A percentile compares a stretch with the other conserved stretches of the same genome.
Evolutionary conservation across 495 filamentous ascomycete genomes (phyloP).

Genomic region (Venustampulla echinocandica): DNA sequence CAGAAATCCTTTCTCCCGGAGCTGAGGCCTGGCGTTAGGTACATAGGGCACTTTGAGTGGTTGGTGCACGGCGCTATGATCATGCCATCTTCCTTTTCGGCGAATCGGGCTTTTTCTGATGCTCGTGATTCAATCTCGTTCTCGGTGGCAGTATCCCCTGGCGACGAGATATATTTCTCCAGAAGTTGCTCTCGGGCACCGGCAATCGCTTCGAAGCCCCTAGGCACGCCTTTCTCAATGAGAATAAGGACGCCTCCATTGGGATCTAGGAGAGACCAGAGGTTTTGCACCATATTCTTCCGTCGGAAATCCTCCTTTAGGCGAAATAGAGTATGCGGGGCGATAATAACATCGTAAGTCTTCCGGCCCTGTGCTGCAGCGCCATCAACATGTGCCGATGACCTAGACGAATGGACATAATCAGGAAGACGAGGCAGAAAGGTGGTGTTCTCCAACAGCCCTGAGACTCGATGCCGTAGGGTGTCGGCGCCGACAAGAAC

Average conservation of each 20-base stretch:
- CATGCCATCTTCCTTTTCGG: slow-evolving; percentile 66
- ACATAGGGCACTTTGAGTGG: slow-evolving; percentile 84
- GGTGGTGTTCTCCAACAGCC: slow-evolving; percentile 75
- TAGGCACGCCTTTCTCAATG: slow-evolving; percentile 83
- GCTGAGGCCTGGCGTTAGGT: slow-evolving; percentile 54
- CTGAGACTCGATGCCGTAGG: slow-evolving; percentile 67
- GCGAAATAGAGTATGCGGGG: slow-evolving; percentile 70
- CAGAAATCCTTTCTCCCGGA: slow-evolving; percentile 79
- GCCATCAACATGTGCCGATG: slow-evolving; percentile 34
- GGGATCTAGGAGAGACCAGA: slow-evolving; percentile 80
- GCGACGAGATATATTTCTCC: slow-evolving; percentile 62
- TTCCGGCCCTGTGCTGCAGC: slow-evolving; percentile 50
- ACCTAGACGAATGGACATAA: slow-evolving; percentile 53
- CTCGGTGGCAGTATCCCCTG: slow-evolving; percentile 31
- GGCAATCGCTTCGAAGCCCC: slow-evolving; percentile 87
- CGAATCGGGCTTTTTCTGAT: slow-evolving; percentile 25
- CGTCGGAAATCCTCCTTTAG: slow-evolving; percentile 64
- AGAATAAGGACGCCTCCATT: slow-evolving; percentile 81
- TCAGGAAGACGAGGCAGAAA: slow-evolving; percentile 93
- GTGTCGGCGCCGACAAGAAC: slow-evolving; percentile 39
- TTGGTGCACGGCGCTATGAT: slow-evolving; percentile 96
- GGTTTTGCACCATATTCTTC: slow-evolving; percentile 67
- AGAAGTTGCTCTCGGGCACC: slow-evolving; percentile 71
- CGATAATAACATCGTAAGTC: slow-evolving; percentile 81
- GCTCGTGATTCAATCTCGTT: slow-evolving; percentile 25